Conservation (phyloP, 169 alveolate genomes). For the Neospora caninum region DNA sequence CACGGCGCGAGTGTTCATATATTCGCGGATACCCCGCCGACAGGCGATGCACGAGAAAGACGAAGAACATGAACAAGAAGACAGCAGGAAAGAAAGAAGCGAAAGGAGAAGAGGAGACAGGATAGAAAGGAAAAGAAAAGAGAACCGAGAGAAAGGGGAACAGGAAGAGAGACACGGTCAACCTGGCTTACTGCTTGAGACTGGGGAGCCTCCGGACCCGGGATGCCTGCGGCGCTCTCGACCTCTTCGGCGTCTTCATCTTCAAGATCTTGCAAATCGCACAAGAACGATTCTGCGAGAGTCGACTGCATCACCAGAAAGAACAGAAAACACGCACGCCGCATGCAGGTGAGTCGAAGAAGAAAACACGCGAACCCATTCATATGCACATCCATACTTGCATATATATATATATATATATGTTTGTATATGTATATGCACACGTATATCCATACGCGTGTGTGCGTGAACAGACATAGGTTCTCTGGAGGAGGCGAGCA, state of each 20-base stretch:
- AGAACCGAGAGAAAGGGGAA: neutral
- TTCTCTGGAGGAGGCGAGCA: neutral
- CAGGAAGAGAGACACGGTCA: neutral
- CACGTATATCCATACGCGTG: too few relatives aligned
- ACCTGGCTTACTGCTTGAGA: too few relatives aligned
- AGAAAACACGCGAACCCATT: too few relatives aligned
- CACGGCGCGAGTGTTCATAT: neutral
- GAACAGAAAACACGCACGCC: neutral
- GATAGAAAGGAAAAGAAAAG: neutral
- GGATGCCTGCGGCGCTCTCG: neutral
- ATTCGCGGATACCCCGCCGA: neutral
- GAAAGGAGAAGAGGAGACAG: neutral
- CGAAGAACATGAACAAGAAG: neutral
- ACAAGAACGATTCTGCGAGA: conserved; percentile 19
- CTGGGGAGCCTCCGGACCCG: too few relatives aligned
- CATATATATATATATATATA: too few relatives aligned
- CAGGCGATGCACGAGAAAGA: neutral
- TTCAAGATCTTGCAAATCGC: conserved; percentile 33
- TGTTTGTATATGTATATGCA: too few relatives aligned
- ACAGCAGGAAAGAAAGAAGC: neutral
- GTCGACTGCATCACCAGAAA: neutral
- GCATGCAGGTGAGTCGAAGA: too few relatives aligned
- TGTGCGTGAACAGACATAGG: too few relatives aligned
- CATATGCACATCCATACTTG: too few relatives aligned
- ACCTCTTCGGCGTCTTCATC: conserved; percentile 12